Evolutionary conservation across 768 basidiomycete species (phyloP).

Genomic region (Phlebiopsis flavidoalba): DNA sequence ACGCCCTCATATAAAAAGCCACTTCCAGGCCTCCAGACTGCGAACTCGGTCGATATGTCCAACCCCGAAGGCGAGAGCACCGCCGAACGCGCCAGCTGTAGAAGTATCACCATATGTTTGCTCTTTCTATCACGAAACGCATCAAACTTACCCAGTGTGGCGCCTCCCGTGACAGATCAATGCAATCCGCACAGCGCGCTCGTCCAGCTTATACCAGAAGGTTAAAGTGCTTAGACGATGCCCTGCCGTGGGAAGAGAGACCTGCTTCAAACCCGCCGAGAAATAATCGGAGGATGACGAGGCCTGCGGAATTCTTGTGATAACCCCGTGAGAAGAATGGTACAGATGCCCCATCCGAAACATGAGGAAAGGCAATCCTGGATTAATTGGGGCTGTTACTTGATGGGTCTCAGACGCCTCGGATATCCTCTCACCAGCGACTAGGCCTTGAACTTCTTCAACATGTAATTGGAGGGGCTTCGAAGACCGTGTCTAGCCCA

Average conservation of each 20-base stretch:
- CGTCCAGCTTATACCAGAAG: slow-evolving; percentile 23
- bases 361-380: slow-evolving; percentile 30
- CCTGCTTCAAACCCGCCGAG: slow-evolving; percentile 69
- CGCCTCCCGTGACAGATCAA: slow-evolving; percentile 18
- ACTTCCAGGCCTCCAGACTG: slow-evolving; percentile 24
- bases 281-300: slow-evolving; percentile 50
- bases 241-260: slow-evolving; percentile 70
- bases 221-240: slow-evolving; percentile 48
- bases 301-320: slow-evolving; percentile 45
- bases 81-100: slow-evolving; percentile 25
- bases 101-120: background rate
- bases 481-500: slow-evolving; percentile 37
- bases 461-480: slow-evolving; percentile 36
- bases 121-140: slow-evolving; percentile 22
- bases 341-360: slow-evolving; percentile 34
- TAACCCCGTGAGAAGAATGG: slow-evolving; percentile 26
- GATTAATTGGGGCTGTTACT: slow-evolving; percentile 35
- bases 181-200: slow-evolving; percentile 19
- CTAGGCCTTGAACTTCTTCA: slow-evolving; percentile 32
- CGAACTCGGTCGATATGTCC: slow-evolving; percentile 23
- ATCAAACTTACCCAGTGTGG: slow-evolving; percentile 24
- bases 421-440: slow-evolving; percentile 24
- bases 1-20: slow-evolving; percentile 45
- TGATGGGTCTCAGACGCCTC: background rate
- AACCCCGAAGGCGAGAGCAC: slow-evolving; percentile 27